A percentile compares a stretch with the other conserved stretches of the same genome.
These are phyloP conservation scores for Staphylotrichum tortipilum DNA, from an alignment of 495 filamentous ascomycete genomes.

Conservation along the genomic window DNA sequence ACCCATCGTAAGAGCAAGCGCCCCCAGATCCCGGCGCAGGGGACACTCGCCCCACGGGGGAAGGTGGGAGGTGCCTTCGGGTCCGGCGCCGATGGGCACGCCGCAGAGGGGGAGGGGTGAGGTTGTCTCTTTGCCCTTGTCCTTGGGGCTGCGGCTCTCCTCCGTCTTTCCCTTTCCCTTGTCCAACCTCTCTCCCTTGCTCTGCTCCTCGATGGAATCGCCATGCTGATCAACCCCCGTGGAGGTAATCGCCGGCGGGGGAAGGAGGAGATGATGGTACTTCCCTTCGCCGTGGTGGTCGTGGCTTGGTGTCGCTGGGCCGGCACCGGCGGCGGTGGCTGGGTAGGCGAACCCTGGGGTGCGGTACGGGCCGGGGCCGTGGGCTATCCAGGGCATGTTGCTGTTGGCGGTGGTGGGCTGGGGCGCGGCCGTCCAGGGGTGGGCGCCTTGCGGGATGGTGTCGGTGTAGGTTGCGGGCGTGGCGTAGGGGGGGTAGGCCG, in stretches of 20 bases:
- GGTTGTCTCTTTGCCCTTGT: too few species aligned
- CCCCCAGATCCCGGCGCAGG: background rate
- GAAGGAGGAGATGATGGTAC: too few species aligned
- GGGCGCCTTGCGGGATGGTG: constrained; percentile 6
- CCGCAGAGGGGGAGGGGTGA: constrained; percentile 15
- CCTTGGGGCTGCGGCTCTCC: too few species aligned
- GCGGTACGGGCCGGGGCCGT: constrained; percentile 10
- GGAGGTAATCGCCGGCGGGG: too few species aligned
- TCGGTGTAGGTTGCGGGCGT: constrained; percentile 5
- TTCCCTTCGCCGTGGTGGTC: too few species aligned
- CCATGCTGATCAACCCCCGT: too few species aligned
- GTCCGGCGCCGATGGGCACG: constrained; percentile 36
- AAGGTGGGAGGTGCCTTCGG: constrained; percentile 26
- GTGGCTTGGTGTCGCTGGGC: too few species aligned
- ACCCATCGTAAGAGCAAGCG: background rate
- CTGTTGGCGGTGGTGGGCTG: background rate
- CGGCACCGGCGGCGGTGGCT: too few species aligned
- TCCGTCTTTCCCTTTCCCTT: too few species aligned
- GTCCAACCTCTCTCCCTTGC: too few species aligned
- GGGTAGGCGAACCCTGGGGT: background rate
- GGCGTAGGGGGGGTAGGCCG: constrained; percentile 2
- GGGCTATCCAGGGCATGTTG: background rate
- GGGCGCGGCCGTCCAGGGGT: constrained; percentile 4
- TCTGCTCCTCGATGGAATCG: too few species aligned
- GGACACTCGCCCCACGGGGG: constrained; percentile 16